Evolutionary conservation across 371 early-diverging fungal genomes (phyloP).

Genomic region (Actinomortierella wolfii): DNA sequence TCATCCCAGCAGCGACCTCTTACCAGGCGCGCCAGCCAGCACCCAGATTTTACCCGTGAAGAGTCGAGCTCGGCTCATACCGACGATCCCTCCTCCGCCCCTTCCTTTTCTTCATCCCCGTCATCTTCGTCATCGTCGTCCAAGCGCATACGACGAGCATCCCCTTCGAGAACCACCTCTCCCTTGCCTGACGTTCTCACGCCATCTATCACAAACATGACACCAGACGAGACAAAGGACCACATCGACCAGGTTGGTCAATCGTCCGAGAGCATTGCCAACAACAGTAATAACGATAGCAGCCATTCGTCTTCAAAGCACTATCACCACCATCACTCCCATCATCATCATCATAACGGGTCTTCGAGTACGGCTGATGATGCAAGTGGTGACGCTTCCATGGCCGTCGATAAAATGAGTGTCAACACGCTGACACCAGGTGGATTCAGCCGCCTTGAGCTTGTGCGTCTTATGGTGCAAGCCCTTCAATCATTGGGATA

Average conservation of each 20-base stretch:
- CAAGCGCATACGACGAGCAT: no score
- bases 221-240: conserved; percentile 1
- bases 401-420: neutral
- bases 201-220: conserved; percentile 27
- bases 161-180: neutral
- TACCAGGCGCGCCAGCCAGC: no score
- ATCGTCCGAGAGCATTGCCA: conserved; percentile 5
- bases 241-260: no score
- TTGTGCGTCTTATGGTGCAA: conserved; percentile 87
- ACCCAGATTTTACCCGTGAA: no score
- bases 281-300: conserved; percentile 14
- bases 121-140: conserved; percentile 1
- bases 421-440: conserved; percentile 11
- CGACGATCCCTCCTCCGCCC: conserved; percentile 3
- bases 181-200: neutral
- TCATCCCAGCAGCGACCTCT: no score
- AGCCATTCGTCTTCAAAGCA: neutral
- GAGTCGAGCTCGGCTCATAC: no score
- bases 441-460: conserved; percentile 56
- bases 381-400: neutral
- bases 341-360: conserved; percentile 16
- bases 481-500: conserved; percentile 84
- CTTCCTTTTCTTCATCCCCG: neutral
- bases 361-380: neutral
- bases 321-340: conserved; percentile 6